Percentiles rank a stretch among this genome's conserved stretches.
Evolutionary conservation across 331 rosid species (phyloP).

Genomic region (Quercus phellos): DNA sequence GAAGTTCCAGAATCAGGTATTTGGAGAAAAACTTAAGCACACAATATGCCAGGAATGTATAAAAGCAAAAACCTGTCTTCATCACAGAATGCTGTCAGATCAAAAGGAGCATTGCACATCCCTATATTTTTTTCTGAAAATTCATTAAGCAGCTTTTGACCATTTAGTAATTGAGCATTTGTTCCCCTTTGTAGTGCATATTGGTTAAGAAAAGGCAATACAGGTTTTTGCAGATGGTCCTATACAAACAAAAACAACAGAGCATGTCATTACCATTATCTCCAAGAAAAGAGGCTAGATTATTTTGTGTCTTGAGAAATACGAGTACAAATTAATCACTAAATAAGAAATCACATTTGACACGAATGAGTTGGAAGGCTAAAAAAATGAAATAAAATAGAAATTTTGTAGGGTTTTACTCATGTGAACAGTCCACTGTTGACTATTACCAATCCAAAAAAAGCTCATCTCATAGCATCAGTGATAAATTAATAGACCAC

Average conservation of each 20-base stretch:
- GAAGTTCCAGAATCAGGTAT: constrained; percentile 1
- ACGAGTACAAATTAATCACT: background rate
- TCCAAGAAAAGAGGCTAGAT: background rate
- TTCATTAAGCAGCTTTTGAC: constrained; percentile 32
- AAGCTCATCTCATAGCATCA: background rate
- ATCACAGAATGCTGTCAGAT: constrained; percentile 29
- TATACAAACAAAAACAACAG: constrained; percentile 26
- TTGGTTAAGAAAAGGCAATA: constrained; percentile 49
- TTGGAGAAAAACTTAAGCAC: background rate
- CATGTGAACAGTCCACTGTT: background rate
- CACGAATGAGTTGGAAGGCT: background rate
- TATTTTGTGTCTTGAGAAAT: too few species aligned
- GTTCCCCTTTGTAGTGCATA: constrained; percentile 32
- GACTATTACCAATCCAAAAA: background rate
- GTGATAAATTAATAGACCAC: background rate
- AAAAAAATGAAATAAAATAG: background rate
- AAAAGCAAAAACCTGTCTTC: constrained; percentile 54
- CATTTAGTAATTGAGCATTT: constrained; percentile 35
- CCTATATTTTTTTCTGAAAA: constrained; percentile 20
- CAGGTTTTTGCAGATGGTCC: constrained; percentile 81
- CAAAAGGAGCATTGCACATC: constrained; percentile 27
- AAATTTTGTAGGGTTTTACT: background rate
- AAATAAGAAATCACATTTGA: background rate
- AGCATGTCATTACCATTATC: background rate
- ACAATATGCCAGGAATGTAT: background rate